Evolutionary conservation across 2,329 filamentous ascomycete genomes (phyloP).

Genomic region (Exophiala xenobiotica): DNA sequence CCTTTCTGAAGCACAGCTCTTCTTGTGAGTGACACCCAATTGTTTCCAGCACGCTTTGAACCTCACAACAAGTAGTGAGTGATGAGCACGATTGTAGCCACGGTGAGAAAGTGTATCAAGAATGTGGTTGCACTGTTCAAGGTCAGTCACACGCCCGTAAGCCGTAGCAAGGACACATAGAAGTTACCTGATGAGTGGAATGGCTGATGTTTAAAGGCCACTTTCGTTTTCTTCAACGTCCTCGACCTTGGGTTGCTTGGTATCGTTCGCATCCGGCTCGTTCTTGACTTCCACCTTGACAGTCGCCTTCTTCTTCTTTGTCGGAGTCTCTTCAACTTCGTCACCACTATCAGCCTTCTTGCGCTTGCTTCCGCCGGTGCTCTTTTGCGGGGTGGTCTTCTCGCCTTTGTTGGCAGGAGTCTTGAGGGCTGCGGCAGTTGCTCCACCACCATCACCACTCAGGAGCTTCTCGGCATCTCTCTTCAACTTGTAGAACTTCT

Average conservation of each 20-base stretch:
- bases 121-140: no score
- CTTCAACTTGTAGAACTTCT: conserved; percentile 32
- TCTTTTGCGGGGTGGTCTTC: conserved; percentile 6
- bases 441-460: conserved; percentile 4
- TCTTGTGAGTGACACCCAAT: no score
- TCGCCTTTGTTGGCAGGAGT: neutral
- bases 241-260: neutral
- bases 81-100: no score
- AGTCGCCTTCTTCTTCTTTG: conserved; percentile 10
- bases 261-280: neutral
- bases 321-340: conserved; percentile 7
- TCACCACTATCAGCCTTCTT: conserved; percentile 6
- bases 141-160: no score
- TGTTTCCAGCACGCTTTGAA: no score
- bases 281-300: conserved; percentile 2
- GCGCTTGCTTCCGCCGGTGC: conserved; percentile 11
- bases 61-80: no score
- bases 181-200: no score
- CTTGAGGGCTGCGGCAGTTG: conserved; percentile 9
- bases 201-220: no score
- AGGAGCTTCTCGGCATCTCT: conserved; percentile 26
- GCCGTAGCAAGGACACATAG: no score
- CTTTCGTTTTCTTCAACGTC: no score
- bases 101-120: no score
- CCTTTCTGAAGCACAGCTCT: no score